Conservation (phyloP, 495 filamentous ascomycete species). For the Letharia lupina region DNA sequence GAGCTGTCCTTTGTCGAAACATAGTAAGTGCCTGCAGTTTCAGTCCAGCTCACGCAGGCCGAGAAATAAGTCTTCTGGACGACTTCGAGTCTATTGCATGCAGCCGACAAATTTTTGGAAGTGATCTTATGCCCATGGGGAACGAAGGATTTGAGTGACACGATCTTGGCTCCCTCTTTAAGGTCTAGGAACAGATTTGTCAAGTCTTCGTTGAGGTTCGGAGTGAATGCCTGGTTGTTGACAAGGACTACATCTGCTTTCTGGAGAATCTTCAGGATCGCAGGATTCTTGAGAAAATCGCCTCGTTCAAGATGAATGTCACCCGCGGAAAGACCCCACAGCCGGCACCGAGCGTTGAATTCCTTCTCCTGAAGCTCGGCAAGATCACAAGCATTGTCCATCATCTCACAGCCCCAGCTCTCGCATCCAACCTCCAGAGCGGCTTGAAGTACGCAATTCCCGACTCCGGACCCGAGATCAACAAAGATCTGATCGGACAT, state of each 20-base stretch:
- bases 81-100: constrained; percentile 69
- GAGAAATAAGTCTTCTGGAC: constrained; percentile 70
- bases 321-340: constrained; percentile 82
- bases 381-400: constrained; percentile 76
- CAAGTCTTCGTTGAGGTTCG: constrained; percentile 74
- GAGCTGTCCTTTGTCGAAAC: constrained; percentile 76
- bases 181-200: constrained; percentile 89
- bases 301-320: constrained; percentile 72
- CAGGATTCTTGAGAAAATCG: constrained; percentile 70
- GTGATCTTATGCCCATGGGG: constrained; percentile 60
- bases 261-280: constrained; percentile 62
- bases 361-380: constrained; percentile 81
- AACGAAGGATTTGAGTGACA: constrained; percentile 77
- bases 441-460: constrained; percentile 90
- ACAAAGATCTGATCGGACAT: constrained; percentile 79
- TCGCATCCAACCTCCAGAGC: constrained; percentile 89
- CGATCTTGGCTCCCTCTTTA: constrained; percentile 82
- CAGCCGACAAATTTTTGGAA: constrained; percentile 59
- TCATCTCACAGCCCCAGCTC: constrained; percentile 94
- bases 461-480: constrained; percentile 89
- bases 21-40: constrained; percentile 72
- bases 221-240: constrained; percentile 93
- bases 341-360: constrained; percentile 70
- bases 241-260: constrained; percentile 87
- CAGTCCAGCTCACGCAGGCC: constrained; percentile 85